These are phyloP conservation scores for Hylodesmum podocarpum DNA, from an alignment of 306 rosid species.

Conservation along the genomic window DNA sequence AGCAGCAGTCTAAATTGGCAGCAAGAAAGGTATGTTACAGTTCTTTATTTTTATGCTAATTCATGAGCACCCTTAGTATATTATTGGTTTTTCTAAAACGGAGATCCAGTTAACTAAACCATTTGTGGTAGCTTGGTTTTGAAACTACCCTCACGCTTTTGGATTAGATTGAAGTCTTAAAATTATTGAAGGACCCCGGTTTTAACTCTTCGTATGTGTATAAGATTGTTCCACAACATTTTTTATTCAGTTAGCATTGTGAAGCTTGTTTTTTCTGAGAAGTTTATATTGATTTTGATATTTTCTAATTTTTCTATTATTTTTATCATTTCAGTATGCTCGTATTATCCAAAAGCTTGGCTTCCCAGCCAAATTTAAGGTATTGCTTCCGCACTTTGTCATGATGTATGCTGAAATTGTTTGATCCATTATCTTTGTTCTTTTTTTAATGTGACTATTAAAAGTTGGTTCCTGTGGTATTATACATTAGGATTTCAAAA, in stretches of 20 bases:
- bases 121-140: slow-evolving; percentile 16
- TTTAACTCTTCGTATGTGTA: neutral
- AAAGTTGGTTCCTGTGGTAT: neutral
- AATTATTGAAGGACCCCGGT: neutral
- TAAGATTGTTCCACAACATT: neutral
- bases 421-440: neutral
- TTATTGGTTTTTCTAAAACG: slow-evolving; percentile 14
- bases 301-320: slow-evolving; percentile 8
- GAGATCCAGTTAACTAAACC: neutral
- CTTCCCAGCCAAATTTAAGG: slow-evolving; percentile 87
- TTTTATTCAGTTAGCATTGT: neutral
- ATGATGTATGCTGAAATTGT: neutral
- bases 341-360: slow-evolving; percentile 92
- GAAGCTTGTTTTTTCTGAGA: neutral
- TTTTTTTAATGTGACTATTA: neutral
- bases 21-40: slow-evolving; percentile 75
- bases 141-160: neutral
- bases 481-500: slow-evolving; percentile 60
- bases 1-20: slow-evolving; percentile 85
- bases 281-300: neutral
- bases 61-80: neutral
- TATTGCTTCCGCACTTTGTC: slow-evolving; percentile 17
- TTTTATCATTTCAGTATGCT: slow-evolving; percentile 66
- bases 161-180: neutral
- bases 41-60: neutral